These are phyloP conservation scores for Orobanche coerulescens DNA, from an alignment of 257 asterid species.

Conservation along the genomic window DNA sequence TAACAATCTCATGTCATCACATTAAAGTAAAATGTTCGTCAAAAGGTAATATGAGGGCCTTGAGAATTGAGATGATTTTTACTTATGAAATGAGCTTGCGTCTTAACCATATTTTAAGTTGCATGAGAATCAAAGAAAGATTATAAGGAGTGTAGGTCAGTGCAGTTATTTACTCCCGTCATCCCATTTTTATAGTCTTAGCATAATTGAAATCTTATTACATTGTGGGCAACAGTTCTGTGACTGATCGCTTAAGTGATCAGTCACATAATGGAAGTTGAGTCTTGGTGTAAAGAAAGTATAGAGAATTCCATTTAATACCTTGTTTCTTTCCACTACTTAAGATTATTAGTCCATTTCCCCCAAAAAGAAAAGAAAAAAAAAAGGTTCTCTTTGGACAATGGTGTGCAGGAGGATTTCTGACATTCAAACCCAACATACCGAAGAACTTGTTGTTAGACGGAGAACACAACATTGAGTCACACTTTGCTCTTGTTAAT, in stretches of 20 bases:
- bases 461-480: slow-evolving; percentile 71
- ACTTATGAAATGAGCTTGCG: background rate
- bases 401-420: slow-evolving; percentile 70
- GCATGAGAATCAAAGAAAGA: background rate
- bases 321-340: slow-evolving; percentile 13
- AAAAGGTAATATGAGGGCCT: background rate
- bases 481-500: slow-evolving; percentile 90
- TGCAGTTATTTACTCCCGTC: background rate
- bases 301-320: background rate
- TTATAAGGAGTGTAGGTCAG: background rate
- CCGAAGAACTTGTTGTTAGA: slow-evolving; percentile 89
- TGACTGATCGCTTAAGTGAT: background rate
- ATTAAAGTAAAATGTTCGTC: no score
- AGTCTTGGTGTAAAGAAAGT: slow-evolving; percentile 14
- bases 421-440: slow-evolving; percentile 77
- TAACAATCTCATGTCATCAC: no score
- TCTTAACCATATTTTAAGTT: background rate
- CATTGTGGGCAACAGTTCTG: background rate
- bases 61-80: slow-evolving; percentile 7
- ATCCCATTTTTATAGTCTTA: background rate
- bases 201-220: background rate
- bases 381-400: slow-evolving; percentile 16
- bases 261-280: background rate
- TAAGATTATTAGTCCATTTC: background rate
- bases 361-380: no score